Conservation (phyloP, 108 stramenopile genomes). For the Conticribra weissflogii region DNA sequence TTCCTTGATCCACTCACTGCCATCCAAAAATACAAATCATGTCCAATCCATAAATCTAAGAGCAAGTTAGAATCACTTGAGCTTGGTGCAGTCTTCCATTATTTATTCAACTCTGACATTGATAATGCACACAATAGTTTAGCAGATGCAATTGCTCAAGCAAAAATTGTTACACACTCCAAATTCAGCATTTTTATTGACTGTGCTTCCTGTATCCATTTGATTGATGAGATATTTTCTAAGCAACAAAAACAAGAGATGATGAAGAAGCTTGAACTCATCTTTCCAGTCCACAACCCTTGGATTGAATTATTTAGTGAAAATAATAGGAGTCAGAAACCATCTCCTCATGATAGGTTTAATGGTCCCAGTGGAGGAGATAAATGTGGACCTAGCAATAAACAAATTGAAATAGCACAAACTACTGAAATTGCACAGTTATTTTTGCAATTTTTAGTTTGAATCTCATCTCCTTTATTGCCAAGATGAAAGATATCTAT, state of each 20-base stretch:
- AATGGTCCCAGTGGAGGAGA: neutral
- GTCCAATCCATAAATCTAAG: neutral
- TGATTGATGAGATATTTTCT: constrained; percentile 4
- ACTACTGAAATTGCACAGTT: neutral
- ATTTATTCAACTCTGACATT: too few species aligned
- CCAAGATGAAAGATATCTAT: neutral
- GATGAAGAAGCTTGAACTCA: neutral
- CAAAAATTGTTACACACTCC: neutral
- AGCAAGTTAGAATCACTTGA: constrained; percentile 2
- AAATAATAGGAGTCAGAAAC: neutral
- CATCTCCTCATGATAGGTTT: neutral
- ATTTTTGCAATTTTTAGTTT: neutral
- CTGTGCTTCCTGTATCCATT: too few species aligned
- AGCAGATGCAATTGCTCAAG: constrained; percentile 1
- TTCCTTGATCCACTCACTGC: constrained; percentile 4
- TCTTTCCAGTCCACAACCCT: neutral
- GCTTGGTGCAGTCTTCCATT: constrained; percentile 2
- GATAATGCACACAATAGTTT: too few species aligned
- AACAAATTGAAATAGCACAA: neutral
- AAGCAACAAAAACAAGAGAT: neutral
- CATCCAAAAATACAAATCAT: neutral
- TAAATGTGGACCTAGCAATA: constrained; percentile 1
- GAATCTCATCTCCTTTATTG: neutral
- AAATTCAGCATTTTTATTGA: neutral
- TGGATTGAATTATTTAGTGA: neutral